Conservation (phyloP, 129 eudicot genomes). For the Tanacetum coccineum region DNA sequence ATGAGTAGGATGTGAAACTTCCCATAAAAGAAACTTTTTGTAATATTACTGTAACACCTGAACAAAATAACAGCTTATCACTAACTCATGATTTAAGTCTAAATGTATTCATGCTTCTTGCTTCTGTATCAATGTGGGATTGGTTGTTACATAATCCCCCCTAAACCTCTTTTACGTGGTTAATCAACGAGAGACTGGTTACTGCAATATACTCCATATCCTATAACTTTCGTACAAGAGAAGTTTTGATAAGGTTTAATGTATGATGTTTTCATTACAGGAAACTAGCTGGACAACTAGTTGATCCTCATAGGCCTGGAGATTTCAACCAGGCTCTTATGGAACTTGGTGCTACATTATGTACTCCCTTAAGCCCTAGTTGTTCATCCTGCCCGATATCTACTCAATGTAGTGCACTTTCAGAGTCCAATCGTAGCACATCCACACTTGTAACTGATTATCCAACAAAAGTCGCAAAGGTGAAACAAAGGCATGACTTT, state of each 20-base stretch:
- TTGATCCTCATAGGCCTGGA: constrained; percentile 86
- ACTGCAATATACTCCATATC: neutral
- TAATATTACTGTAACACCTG: neutral
- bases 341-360: constrained; percentile 97
- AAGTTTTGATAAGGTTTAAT: neutral
- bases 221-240: neutral
- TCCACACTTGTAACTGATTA: constrained; percentile 69
- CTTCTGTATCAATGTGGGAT: neutral
- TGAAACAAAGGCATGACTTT: constrained; percentile 76
- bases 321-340: constrained; percentile 97
- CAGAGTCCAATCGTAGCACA: constrained; percentile 35
- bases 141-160: neutral
- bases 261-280: constrained; percentile 31
- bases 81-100: neutral
- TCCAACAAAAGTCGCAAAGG: constrained; percentile 80
- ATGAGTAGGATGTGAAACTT: constrained; percentile 2
- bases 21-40: neutral
- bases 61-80: neutral
- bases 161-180: neutral
- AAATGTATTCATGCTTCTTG: neutral
- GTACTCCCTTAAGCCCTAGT: constrained; percentile 57
- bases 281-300: constrained; percentile 78
- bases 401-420: constrained; percentile 56
- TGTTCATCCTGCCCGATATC: constrained; percentile 78
- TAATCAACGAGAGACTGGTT: neutral